These are phyloP conservation scores for Cicer arietinum DNA, from an alignment of 306 rosid species.

Conservation along the genomic window DNA sequence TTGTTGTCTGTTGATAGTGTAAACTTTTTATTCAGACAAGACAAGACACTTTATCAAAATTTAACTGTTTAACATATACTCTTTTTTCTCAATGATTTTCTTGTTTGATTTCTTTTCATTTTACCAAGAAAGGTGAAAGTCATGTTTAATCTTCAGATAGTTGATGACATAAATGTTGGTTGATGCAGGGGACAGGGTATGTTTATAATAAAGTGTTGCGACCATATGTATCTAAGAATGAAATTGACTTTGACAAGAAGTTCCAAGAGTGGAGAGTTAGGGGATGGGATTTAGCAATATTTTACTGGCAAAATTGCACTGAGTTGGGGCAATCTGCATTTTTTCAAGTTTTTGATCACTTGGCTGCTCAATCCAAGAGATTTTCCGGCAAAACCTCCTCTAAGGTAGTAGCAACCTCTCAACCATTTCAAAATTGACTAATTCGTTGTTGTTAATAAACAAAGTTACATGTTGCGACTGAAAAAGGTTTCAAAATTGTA, in stretches of 20 bases:
- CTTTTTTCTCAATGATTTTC: neutral
- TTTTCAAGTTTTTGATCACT: conserved; percentile 59
- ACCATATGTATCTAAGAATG: conserved; percentile 74
- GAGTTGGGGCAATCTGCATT: conserved; percentile 68
- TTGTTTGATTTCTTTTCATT: conserved; percentile 8
- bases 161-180: conserved; percentile 7
- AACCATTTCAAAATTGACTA: conserved; percentile 18
- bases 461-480: neutral
- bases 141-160: neutral
- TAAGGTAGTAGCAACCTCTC: conserved; percentile 49
- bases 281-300: conserved; percentile 77
- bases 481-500: neutral
- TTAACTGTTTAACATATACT: neutral
- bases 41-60: no score
- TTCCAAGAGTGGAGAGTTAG: conserved; percentile 68
- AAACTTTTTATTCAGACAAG: no score
- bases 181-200: conserved; percentile 68
- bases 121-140: conserved; percentile 18
- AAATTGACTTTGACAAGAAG: conserved; percentile 69
- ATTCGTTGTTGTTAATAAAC: neutral
- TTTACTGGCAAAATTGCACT: conserved; percentile 77
- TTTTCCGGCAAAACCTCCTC: conserved; percentile 24
- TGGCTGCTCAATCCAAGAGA: conserved; percentile 63
- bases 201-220: conserved; percentile 67
- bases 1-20: no score